These are phyloP conservation scores for Teratosphaeriaceae sp. DNA, from an alignment of 2,329 filamentous ascomycete genomes.

Conservation along the genomic window DNA sequence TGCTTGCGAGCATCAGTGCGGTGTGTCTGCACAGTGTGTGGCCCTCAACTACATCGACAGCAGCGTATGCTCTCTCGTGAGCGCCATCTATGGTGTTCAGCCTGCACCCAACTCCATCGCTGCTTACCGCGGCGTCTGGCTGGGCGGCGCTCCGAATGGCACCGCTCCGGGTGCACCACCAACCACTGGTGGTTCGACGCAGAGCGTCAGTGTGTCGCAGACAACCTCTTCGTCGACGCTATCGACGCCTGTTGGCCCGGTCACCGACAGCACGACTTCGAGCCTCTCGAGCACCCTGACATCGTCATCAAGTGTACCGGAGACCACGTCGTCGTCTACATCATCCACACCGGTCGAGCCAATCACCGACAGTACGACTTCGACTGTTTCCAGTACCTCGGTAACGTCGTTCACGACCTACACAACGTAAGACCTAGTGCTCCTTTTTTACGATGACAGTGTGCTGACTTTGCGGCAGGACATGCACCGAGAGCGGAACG, in stretches of 20 bases:
- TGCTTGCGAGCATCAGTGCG: slow-evolving; percentile 1
- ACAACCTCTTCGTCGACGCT: background rate
- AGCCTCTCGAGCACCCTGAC: background rate
- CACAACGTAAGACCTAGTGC: no score
- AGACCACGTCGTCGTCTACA: no score
- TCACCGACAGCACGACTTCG: background rate
- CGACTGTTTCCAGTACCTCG: no score
- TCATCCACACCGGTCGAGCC: no score
- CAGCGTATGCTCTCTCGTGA: background rate
- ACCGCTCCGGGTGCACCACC: background rate
- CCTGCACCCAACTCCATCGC: background rate
- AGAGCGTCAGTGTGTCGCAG: background rate
- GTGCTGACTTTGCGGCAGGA: no score
- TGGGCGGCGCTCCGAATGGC: background rate
- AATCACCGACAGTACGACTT: background rate
- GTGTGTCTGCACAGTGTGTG: background rate
- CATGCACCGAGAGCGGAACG: no score
- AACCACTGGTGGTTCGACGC: background rate
- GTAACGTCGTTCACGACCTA: no score
- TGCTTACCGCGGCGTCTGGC: slow-evolving; percentile 4
- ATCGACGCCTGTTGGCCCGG: background rate
- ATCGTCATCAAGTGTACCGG: no score
- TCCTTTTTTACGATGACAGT: no score
- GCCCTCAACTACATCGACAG: slow-evolving; percentile 1
- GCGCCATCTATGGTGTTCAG: slow-evolving; percentile 2